Evolutionary conservation across 352 stramenopile genomes (phyloP), one percentile per base, ranked within the genome.

Genomic region (Albugo laibachii): DNA sequence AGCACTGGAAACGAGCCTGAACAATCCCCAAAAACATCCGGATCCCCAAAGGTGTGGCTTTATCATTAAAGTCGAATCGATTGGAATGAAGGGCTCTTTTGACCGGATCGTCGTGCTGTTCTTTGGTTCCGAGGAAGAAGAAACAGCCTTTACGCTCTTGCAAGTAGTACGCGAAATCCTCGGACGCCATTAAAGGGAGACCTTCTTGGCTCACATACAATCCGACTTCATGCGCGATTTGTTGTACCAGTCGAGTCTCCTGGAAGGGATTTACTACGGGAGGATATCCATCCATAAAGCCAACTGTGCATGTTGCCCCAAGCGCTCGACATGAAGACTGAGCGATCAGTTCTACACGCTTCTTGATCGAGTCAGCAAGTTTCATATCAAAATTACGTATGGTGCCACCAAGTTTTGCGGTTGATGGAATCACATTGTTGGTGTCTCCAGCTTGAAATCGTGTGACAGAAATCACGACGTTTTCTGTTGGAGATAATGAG

Each of bases 361-460:
- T 58, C 48, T 87, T 78, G 45, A 98, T 74, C 15, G 61, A 70
- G 45, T 82, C 57, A 11, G 91, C 67, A 34, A 83, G 71, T 46
- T 92, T 69, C 6, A 82, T 67, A 51, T 91, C 85, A 39, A 97
- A 89, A 47, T 89, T 79, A 5, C 92, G 84, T 55, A 97, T 95
- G 11, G 92, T 98, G 27, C 92, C 92, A 13, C 63, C 67, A 12
- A 98, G 57, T 5, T 68, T 67, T 5, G 76, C 87, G 10, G 59
- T 75, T 1, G 65, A 65, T 13, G 92, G 86, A 56, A 98, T 97
- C 50, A 97, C 83, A 60, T 98, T 98, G 61, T 94, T 94, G 5
- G 86, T 86, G 41, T 94, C 76, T 31, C 91, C 92, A n/a, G 69
- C 83, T 21, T 78, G 64, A 49, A 98, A 83, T 49, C 83, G 73